Base-by-base conservation (phyloP, 2,329 filamentous ascomycete species). In the Aspergillus quadrilineatus region DNA sequence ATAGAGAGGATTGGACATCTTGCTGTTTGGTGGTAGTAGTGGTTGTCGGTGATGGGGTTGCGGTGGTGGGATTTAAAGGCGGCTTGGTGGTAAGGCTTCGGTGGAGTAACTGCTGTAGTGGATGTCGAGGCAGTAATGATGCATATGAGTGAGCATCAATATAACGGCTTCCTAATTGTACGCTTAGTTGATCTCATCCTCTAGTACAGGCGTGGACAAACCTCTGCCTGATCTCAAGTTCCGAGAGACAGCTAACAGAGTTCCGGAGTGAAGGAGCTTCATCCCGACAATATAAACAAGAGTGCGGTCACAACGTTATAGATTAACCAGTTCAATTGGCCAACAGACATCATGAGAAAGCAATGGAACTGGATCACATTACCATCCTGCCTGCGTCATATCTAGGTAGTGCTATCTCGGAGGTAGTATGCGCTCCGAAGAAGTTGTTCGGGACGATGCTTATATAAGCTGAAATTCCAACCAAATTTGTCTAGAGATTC, bases 401-500 rank as follows among this genome's bases (percentile, higher is more conserved):
- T 42, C 39, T n/a, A 26, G 22, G 8, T 42, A 17, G 39, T 42
- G 39, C 39, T 22, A 22, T 22, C 15, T 42, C 39, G 39, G 39
- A 42, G n/a, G 39, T 17, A 34, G 42, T 41, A 46, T 53, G 32
- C 50, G 37, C 48, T 41, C 15, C 36, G 36, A 32, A 60, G 56
- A 56, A 64, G 63, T 65, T 62, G 62, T 28, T 49, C 54, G 44
- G 57, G 29, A 22, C 22, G 39, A 30, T 42, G 70, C 64, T 73
- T 69, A 74, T 65, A 64, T 73, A 74, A 73, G 52, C 51, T 50
- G 44, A 49, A 32, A 47, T 50, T 64, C 59, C 61, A 60, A 53
- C 60, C 55, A 64, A 70, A 69, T 69, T 72, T 71, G 65, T 71
- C 65, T 62, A 56, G 60, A 55, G 60, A 61, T 64, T 63, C 4